Base-by-base conservation (phyloP, 768 basidiomycete genomes). In the Mycena rebaudengoi region DNA sequence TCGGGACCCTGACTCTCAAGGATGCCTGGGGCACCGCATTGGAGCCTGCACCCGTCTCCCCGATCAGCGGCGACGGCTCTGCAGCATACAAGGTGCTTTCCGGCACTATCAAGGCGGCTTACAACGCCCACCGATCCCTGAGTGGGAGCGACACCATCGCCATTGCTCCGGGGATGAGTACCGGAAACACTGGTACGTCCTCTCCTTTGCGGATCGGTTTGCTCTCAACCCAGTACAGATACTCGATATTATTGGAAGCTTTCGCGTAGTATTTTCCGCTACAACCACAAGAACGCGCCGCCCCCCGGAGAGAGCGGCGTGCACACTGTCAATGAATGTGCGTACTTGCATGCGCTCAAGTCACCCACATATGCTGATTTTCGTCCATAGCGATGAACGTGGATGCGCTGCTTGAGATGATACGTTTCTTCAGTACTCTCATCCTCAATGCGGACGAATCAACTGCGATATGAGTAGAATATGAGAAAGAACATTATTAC, bases 261-360 rank as follows among this genome's bases (percentile, higher is more conserved):
- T 41, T 82, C 85, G 1, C 68, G 73, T 25, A 81, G 86, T 66
- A 91, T 94, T 62, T 92, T 90, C 82, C 86, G 91, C 13, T 93
- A 92, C 70, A 79, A 71, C 59, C 85, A 86, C 60, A 73, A 74
- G 13, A 82, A 81, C 60, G 73, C 71, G 20, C 79, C 74, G 8
- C 75, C 76, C 39, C 69, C 69, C 28, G 13, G 14, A 23, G 49
- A 10, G 35, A 10, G 10, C 18, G 82, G 83, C 1, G 75, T 88
- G n/a, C 92, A 92, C 73, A 91, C 91, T 3, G 85, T 92, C 26
- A 85, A 92, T 60, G 92, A 92, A 82, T 82, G 90, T 89, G 69
- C 70, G 85, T 70, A 56, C 51, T 46, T 16, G 29, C n/a, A 30
- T 12, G 30, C 7, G 30, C 28, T 18, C 5, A 12, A 21, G 33